Conservation (phyloP, 257 asterid species). For the Cruciata laevipes region DNA sequence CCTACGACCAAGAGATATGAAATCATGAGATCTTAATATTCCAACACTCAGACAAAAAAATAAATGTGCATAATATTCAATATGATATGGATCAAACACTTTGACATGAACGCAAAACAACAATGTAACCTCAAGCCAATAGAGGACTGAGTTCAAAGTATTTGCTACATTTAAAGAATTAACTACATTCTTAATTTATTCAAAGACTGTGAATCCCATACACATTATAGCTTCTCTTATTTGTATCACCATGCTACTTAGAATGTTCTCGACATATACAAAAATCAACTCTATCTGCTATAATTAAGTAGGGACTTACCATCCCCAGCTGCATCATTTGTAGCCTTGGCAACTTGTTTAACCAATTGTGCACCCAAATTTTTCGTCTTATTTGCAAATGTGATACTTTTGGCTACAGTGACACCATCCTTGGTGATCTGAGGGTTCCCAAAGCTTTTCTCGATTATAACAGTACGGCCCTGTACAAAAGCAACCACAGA, state of each 20-base stretch:
- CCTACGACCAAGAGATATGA: slow-evolving; percentile 41
- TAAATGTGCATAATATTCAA: neutral
- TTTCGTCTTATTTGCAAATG: slow-evolving; percentile 59
- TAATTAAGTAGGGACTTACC: slow-evolving; percentile 46
- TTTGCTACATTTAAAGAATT: neutral
- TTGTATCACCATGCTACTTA: neutral
- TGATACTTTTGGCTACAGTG: slow-evolving; percentile 82
- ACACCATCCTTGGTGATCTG: slow-evolving; percentile 91
- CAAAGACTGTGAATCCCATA: neutral
- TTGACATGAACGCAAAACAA: neutral
- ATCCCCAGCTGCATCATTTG: slow-evolving; percentile 84
- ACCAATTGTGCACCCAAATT: slow-evolving; percentile 84
- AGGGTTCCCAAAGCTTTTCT: slow-evolving; percentile 45
- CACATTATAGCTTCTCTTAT: neutral
- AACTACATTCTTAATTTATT: neutral
- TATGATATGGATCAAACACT: neutral
- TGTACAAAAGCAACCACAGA: slow-evolving; percentile 24
- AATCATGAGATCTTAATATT: slow-evolving; percentile 17
- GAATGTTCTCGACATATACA: neutral
- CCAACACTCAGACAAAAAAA: neutral
- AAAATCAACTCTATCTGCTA: neutral
- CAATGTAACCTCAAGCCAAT: neutral
- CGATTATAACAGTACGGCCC: slow-evolving; percentile 80
- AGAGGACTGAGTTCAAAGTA: neutral
- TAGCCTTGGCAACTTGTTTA: slow-evolving; percentile 87